phyloP scores from a whole-genome alignment of 78 protist genomes.

The Speleostelium caveatum region DNA sequence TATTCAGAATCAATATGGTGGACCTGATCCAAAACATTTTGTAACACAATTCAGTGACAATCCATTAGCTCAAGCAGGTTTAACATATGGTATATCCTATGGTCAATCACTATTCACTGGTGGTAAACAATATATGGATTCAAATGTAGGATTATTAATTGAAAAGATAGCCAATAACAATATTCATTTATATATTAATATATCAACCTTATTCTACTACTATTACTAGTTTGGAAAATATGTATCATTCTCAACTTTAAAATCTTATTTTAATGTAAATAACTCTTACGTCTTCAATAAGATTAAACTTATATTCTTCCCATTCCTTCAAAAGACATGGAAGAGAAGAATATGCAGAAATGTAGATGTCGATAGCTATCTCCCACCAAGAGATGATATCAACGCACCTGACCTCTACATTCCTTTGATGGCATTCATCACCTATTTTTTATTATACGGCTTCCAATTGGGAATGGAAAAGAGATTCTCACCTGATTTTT shows the following conservation, averaged over 20 bases:
- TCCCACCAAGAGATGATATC: constrained; percentile 88
- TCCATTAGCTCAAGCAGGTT: constrained; percentile 73
- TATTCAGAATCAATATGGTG: too few species aligned
- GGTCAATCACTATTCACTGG: constrained; percentile 63
- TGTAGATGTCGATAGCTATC: constrained; percentile 45
- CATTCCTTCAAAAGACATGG: constrained; percentile 81
- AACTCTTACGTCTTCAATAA: constrained; percentile 87
- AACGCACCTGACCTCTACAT: constrained; percentile 93
- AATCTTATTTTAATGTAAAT: constrained; percentile 88
- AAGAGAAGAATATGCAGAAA: constrained; percentile 61
- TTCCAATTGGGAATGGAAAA: constrained; percentile 70
- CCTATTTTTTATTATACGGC: constrained; percentile 86
- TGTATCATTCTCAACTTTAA: constrained; percentile 71
- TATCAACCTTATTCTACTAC: neutral
- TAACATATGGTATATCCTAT: constrained; percentile 51
- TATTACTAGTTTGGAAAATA: constrained; percentile 68
- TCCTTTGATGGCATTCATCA: constrained; percentile 91
- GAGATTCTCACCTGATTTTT: constrained; percentile 79
- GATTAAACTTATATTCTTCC: constrained; percentile 81
- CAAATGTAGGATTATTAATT: constrained; percentile 33
- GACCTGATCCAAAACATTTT: constrained; percentile 22
- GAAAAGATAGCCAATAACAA: neutral
- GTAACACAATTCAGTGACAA: constrained; percentile 43
- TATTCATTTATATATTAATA: neutral
- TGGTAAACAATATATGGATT: constrained; percentile 74